phyloP scores from a whole-genome alignment of 2,329 filamentous ascomycete species.

The Xylariaceae sp. region DNA sequence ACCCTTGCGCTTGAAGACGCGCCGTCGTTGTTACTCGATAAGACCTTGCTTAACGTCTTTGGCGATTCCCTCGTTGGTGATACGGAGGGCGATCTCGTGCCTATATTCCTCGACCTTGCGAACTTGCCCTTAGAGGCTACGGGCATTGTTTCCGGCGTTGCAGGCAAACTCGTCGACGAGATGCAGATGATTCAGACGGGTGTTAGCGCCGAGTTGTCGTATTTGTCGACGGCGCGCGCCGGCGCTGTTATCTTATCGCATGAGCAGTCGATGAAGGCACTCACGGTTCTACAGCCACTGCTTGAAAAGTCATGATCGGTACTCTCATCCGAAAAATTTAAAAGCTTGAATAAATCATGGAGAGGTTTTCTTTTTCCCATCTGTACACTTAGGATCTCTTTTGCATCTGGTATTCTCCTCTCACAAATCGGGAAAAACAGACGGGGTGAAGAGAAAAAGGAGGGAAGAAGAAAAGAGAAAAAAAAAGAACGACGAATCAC shows the following conservation, averaged over 20 bases:
- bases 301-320: slow-evolving; percentile 32
- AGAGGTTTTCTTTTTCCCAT: background rate
- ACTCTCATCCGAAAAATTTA: background rate
- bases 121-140: slow-evolving; percentile 81
- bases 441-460: background rate
- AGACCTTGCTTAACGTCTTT: slow-evolving; percentile 58
- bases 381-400: background rate
- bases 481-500: background rate
- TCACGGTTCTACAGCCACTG: slow-evolving; percentile 60
- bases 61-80: slow-evolving; percentile 71
- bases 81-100: slow-evolving; percentile 66
- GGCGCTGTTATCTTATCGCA: slow-evolving; percentile 82
- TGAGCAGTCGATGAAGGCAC: slow-evolving; percentile 65
- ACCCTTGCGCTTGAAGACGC: slow-evolving; percentile 70
- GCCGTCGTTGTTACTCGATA: slow-evolving; percentile 68
- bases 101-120: slow-evolving; percentile 82
- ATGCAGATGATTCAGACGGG: slow-evolving; percentile 46
- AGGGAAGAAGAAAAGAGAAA: background rate
- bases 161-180: slow-evolving; percentile 72
- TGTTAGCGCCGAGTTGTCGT: slow-evolving; percentile 70
- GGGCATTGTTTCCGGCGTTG: slow-evolving; percentile 91
- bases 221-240: slow-evolving; percentile 80
- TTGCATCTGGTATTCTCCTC: background rate
- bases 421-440: background rate
- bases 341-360: background rate